These are phyloP conservation scores for Pseudonectria foliicola DNA, from an alignment of 2,329 filamentous ascomycete genomes.

Conservation along the genomic window DNA sequence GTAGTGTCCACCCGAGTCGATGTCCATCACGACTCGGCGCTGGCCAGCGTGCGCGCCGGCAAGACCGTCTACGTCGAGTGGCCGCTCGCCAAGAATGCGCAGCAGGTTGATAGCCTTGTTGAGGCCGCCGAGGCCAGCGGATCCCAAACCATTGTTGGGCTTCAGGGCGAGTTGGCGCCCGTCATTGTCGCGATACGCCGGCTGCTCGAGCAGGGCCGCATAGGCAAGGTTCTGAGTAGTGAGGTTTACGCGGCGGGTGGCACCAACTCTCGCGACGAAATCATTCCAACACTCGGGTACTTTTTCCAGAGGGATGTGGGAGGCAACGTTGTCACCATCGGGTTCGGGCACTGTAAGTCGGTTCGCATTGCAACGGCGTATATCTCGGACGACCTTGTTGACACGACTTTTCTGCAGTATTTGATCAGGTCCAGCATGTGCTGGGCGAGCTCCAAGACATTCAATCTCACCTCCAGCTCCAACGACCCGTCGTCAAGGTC, in stretches of 20 bases:
- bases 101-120: constrained; percentile 35
- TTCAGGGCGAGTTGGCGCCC: constrained; percentile 44
- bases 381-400: neutral
- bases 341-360: constrained; percentile 34
- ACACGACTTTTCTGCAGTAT: constrained; percentile 26
- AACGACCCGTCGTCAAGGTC: constrained; percentile 34
- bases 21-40: constrained; percentile 38
- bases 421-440: constrained; percentile 38
- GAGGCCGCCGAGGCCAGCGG: constrained; percentile 26
- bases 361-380: rapidly evolving
- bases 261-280: constrained; percentile 23
- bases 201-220: constrained; percentile 35
- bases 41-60: constrained; percentile 42
- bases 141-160: constrained; percentile 37
- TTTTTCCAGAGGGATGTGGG: constrained; percentile 41
- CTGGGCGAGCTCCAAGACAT: constrained; percentile 37
- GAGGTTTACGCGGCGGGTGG: constrained; percentile 35
- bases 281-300: constrained; percentile 36
- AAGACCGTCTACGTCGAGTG: constrained; percentile 52
- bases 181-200: constrained; percentile 35
- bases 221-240: constrained; percentile 47
- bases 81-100: constrained; percentile 42
- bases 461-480: constrained; percentile 36
- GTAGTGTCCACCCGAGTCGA: constrained; percentile 49
- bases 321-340: constrained; percentile 37